phyloP scores from a whole-genome alignment of 306 rosid genomes.

The Vicia sativa region DNA sequence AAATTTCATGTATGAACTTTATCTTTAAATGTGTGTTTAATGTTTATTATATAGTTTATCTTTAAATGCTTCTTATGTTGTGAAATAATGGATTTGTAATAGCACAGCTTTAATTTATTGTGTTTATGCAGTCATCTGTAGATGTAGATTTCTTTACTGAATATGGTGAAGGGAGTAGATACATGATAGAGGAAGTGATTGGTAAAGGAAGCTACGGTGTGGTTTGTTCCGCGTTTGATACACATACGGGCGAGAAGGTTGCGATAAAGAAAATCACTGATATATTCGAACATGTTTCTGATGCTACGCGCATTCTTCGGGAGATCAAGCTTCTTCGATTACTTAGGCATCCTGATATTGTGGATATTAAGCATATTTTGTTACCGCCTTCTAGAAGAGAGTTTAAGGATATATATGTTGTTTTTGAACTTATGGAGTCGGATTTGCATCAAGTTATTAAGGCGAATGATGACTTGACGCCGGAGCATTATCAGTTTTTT shows the following conservation, averaged over 20 bases:
- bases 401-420: conserved; percentile 97
- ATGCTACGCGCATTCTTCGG: conserved; percentile 96
- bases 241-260: conserved; percentile 90
- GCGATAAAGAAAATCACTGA: conserved; percentile 98
- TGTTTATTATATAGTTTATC: background rate
- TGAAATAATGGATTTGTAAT: background rate
- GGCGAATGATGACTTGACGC: conserved; percentile 98
- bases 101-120: conserved; percentile 22
- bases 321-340: conserved; percentile 99
- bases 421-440: conserved; percentile 99
- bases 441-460: conserved; percentile 98
- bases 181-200: conserved; percentile 97
- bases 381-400: conserved; percentile 99
- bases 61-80: background rate
- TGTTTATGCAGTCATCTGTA: conserved; percentile 69
- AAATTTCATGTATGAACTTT: background rate
- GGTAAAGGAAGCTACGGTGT: conserved; percentile 99
- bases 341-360: conserved; percentile 91
- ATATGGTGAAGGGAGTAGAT: conserved; percentile 98
- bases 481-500: conserved; percentile 96
- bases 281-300: conserved; percentile 97
- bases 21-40: background rate
- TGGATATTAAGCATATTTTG: conserved; percentile 96
- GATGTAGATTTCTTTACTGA: conserved; percentile 97
- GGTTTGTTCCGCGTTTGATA: conserved; percentile 96